Conservation (phyloP, 768 basidiomycete species). For the Psilocybe cyanescens region DNA sequence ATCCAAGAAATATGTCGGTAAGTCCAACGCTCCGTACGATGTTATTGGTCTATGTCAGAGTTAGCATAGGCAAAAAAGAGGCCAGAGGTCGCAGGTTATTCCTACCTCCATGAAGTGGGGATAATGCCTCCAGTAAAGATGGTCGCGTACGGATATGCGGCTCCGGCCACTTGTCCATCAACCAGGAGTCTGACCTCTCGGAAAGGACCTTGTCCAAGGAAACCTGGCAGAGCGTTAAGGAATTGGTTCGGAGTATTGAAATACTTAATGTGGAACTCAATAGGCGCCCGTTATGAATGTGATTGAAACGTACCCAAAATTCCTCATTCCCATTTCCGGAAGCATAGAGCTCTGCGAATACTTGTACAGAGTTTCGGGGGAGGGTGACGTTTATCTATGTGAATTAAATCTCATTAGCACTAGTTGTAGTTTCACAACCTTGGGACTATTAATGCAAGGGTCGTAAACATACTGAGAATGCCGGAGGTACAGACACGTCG, state of each 20-base stretch:
- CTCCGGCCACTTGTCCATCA: constrained; percentile 50
- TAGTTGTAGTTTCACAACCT: background rate
- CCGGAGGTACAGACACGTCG: constrained; percentile 76
- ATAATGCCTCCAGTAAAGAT: constrained; percentile 80
- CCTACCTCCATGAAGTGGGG: constrained; percentile 70
- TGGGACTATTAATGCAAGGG: background rate
- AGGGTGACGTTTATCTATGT: constrained; percentile 68
- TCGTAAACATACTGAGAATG: constrained; percentile 55
- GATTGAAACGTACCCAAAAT: constrained; percentile 62
- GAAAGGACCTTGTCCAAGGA: constrained; percentile 50
- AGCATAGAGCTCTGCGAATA: constrained; percentile 74
- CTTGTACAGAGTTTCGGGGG: constrained; percentile 67
- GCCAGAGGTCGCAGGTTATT: background rate
- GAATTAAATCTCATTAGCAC: background rate
- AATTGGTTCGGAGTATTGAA: constrained; percentile 68
- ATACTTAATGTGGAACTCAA: constrained; percentile 47
- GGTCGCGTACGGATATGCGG: constrained; percentile 55
- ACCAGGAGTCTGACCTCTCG: constrained; percentile 52
- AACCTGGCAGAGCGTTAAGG: constrained; percentile 55
- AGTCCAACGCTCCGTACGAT: constrained; percentile 75
- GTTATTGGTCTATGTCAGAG: constrained; percentile 59
- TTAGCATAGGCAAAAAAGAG: background rate
- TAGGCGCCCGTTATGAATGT: background rate
- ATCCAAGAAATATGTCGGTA: constrained; percentile 80
- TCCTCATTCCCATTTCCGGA: constrained; percentile 64